phyloP scores from a whole-genome alignment of 768 basidiomycete genomes.

The Lactarius hengduanensis region DNA sequence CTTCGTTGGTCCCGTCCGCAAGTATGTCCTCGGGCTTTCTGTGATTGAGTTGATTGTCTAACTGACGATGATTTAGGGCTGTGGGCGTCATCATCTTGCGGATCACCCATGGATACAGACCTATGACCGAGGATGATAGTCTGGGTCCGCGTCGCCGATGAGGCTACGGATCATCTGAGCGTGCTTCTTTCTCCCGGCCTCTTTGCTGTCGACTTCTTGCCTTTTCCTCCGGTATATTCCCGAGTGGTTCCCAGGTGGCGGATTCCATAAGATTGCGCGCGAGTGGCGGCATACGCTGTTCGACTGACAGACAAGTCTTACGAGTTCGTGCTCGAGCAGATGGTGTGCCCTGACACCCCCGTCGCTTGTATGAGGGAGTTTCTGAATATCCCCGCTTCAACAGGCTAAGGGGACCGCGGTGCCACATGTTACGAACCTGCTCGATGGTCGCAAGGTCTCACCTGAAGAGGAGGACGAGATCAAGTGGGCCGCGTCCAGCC shows the following conservation, averaged over 20 bases:
- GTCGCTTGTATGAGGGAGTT: neutral
- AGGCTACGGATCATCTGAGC: no score
- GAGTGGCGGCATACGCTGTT: conserved; percentile 28
- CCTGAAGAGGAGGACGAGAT: conserved; percentile 17
- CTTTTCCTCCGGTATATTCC: conserved; percentile 29
- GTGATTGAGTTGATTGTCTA: neutral
- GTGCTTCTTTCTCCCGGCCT: no score
- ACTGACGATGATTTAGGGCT: conserved; percentile 13
- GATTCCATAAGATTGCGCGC: conserved; percentile 29
- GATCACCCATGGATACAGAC: conserved; percentile 30
- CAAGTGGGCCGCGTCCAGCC: conserved; percentile 32
- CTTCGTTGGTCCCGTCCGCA: conserved; percentile 27
- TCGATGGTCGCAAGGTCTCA: conserved; percentile 21
- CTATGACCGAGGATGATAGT: conserved; percentile 20
- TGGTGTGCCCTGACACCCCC: conserved; percentile 10
- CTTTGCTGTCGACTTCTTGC: conserved; percentile 30
- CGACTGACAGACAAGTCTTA: conserved; percentile 27
- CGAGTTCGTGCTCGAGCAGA: conserved; percentile 27
- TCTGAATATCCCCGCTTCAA: neutral
- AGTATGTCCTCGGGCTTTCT: conserved; percentile 18
- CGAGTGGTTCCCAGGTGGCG: conserved; percentile 32
- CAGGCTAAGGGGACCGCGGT: conserved; percentile 28
- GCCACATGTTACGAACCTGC: conserved; percentile 26
- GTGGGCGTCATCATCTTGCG: conserved; percentile 28
- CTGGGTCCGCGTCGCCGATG: no score